Conservation (phyloP, 2,329 filamentous ascomycete species). For the Niveomyces coronatus region DNA sequence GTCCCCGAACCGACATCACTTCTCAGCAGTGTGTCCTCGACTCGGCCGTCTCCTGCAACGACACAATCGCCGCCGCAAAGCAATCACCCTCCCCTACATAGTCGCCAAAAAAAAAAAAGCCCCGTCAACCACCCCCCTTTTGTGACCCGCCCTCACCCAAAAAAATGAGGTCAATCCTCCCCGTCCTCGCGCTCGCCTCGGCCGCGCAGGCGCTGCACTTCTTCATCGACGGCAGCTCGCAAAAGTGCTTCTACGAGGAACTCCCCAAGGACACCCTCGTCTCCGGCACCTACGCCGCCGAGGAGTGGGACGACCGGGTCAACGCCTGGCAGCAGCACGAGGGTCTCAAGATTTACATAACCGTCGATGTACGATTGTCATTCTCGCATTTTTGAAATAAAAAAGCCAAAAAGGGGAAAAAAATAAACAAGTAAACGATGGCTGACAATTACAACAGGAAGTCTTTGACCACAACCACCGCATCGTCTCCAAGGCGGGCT, state of each 20-base stretch:
- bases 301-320: conserved; percentile 67
- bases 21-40: no score
- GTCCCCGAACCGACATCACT: no score
- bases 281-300: conserved; percentile 81
- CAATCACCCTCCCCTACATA: no score
- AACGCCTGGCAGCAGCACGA: conserved; percentile 62
- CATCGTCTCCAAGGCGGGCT: conserved; percentile 77
- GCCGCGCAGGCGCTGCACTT: conserved; percentile 82
- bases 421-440: conserved; percentile 9
- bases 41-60: no score
- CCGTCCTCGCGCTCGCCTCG: conserved; percentile 55
- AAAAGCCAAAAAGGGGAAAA: no score
- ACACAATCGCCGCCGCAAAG: no score
- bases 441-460: conserved; percentile 44
- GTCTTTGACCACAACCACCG: conserved; percentile 97
- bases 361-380: conserved; percentile 58
- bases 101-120: no score
- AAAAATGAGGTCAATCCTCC: conserved; percentile 54
- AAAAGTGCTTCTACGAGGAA: conserved; percentile 98
- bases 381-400: neutral
- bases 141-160: no score
- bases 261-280: conserved; percentile 95
- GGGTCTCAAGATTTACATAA: conserved; percentile 75
- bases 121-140: no score
- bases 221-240: conserved; percentile 75